Base-by-base conservation (phyloP, 352 stramenopile species). In the Globisporangium heterothallicum region DNA sequence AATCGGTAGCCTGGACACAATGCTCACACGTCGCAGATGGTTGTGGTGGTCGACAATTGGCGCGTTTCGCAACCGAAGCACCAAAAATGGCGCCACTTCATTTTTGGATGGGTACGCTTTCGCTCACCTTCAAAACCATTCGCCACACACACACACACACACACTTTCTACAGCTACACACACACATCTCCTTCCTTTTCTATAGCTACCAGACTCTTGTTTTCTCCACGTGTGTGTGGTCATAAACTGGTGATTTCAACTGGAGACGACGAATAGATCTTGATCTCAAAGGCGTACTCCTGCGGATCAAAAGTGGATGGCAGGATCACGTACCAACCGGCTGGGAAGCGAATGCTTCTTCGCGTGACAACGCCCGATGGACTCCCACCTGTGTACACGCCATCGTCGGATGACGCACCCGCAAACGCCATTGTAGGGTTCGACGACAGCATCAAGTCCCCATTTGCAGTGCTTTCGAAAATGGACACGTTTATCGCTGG, bases 401-500 rank as follows among this genome's bases (percentile, higher is more conserved):
- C 79, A 0, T 66, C 42, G 9, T 73, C 66, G 1, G 82, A 93
- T 0, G 79, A 80, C 16, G 73, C 70, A 13, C 62, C 66, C 3
- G 63, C 67, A 56, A 80, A 79, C 4, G 77, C 74, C 24, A 61
- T 47, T 58, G 75, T 81, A 0, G 77, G 74, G 41, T 73, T 86
- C 6, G 73, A 84, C 46, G 77, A 85, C 1, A 88, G 65, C 48
- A 83, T 44, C 46, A 93, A 34, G 22, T 73, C 51, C 2, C 83
- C 76, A 32, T 83, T 59, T 0, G 72, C 63, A 0, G 70, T 80
- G 54, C 78, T 88, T 40, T 65, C 61, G 50, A 85, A 93, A 26
- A 92, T 61, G 12, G 78, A 84, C 30, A 92, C 68, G 46, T 92
- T 93, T 50, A 86, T 73, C 26, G 73, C 85, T 19, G 79, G 72